Percentiles rank a stretch among this genome's conserved stretches.
phyloP scores from a whole-genome alignment of 2,329 filamentous ascomycete species.

The Cladophialophora immunda region DNA sequence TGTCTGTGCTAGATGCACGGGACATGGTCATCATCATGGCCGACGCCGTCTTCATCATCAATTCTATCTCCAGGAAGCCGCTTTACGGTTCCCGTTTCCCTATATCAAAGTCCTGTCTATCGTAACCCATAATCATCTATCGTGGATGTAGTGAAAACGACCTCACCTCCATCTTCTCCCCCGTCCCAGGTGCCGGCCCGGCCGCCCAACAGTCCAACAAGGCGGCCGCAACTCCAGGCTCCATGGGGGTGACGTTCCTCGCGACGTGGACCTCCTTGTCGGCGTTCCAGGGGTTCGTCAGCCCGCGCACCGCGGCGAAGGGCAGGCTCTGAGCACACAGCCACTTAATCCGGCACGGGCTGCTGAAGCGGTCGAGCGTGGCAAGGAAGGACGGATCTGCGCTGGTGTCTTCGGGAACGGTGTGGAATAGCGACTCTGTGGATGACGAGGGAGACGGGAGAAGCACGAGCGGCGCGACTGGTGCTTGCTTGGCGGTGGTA shows the following conservation, averaged over 20 bases:
- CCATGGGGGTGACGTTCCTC: slow-evolving; percentile 34
- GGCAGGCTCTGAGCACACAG: slow-evolving; percentile 26
- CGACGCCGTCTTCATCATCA: too few relatives aligned
- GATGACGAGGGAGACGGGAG: too few relatives aligned
- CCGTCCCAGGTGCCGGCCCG: not conserved
- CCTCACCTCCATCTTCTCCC: too few relatives aligned
- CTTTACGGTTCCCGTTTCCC: too few relatives aligned
- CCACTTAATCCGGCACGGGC: slow-evolving; percentile 33
- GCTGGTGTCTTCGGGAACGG: not conserved
- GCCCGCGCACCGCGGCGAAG: slow-evolving; percentile 30
- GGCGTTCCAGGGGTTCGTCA: slow-evolving; percentile 33
- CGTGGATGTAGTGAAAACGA: too few relatives aligned
- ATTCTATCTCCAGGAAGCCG: too few relatives aligned
- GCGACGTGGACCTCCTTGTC: slow-evolving; percentile 33
- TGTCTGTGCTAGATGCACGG: too few relatives aligned
- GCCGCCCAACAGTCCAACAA: slow-evolving; percentile 6
- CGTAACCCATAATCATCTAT: too few relatives aligned
- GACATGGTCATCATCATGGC: too few relatives aligned
- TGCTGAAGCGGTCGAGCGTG: slow-evolving; percentile 27
- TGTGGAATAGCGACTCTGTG: not conserved
- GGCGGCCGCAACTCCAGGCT: slow-evolving; percentile 15
- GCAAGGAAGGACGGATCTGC: not conserved
- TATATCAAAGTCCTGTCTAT: too few relatives aligned
- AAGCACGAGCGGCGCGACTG: too few relatives aligned
- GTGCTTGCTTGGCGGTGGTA: too few relatives aligned